Conservation (phyloP, 352 stramenopile species). For the Pythium plurisporium region DNA sequence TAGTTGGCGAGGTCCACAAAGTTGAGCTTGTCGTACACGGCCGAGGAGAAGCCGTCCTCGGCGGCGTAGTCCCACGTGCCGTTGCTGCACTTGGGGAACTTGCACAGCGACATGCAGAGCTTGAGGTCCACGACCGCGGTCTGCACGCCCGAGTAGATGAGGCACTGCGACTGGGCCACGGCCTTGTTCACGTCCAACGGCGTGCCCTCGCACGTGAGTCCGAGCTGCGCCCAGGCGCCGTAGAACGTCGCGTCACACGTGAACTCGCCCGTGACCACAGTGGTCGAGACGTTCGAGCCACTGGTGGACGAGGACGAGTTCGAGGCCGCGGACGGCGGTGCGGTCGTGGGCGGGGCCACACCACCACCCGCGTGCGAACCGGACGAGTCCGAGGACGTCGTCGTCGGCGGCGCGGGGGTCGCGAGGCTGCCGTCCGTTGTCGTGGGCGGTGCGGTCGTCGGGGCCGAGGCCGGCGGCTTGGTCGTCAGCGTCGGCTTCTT, state of each 20-base stretch:
- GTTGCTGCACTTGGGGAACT: conserved; percentile 69
- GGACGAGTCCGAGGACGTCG: conserved; percentile 9
- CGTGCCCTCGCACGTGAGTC: conserved; percentile 48
- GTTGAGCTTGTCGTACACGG: conserved; percentile 65
- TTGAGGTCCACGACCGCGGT: conserved; percentile 47
- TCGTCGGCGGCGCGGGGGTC: not conserved
- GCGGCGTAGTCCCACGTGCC: conserved; percentile 74
- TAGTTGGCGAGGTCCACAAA: conserved; percentile 56
- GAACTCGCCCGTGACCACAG: conserved; percentile 45
- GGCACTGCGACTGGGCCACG: conserved; percentile 54
- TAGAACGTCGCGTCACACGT: conserved; percentile 79
- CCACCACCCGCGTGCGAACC: conserved; percentile 8
- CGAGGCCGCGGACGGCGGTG: conserved; percentile 3
- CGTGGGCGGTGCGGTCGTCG: not conserved
- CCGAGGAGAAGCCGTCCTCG: conserved; percentile 56
- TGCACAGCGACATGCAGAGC: conserved; percentile 76
- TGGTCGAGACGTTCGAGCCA: not conserved
- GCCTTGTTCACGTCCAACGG: conserved; percentile 50
- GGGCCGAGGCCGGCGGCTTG: not conserved
- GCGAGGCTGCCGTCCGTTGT: not conserved
- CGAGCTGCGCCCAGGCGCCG: conserved; percentile 62
- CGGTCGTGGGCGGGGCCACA: not conserved
- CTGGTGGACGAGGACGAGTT: not conserved
- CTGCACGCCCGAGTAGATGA: conserved; percentile 72
- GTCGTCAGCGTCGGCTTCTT: conserved; percentile 25